Percentiles rank a stretch among this genome's conserved stretches.
Conservation (phyloP, 331 rosid species). For the Malus hybrid region DNA sequence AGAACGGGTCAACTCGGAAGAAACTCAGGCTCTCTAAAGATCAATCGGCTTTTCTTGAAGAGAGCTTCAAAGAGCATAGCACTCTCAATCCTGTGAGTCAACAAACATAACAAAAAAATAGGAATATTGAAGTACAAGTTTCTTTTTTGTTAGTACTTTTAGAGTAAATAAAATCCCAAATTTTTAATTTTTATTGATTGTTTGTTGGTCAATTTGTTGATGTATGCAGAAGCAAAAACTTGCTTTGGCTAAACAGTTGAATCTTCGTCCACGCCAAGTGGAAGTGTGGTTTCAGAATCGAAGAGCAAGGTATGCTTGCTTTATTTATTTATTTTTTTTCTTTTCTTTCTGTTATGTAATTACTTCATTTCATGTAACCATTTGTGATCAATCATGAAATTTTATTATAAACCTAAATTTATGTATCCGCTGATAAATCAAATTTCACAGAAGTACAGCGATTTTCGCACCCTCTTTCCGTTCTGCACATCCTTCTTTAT, state of each 20-base stretch:
- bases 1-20: constrained; percentile 64
- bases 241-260: constrained; percentile 75
- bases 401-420: too few relatives aligned
- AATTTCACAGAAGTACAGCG: too few relatives aligned
- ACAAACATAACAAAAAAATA: too few relatives aligned
- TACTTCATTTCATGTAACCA: neutral
- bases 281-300: constrained; percentile 99
- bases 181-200: neutral
- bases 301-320: constrained; percentile 71
- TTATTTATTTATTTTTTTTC: neutral
- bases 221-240: constrained; percentile 73
- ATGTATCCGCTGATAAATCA: neutral
- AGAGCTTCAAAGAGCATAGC: constrained; percentile 87
- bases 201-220: neutral
- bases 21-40: constrained; percentile 85
- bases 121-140: neutral
- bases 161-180: neutral
- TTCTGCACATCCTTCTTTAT: neutral
- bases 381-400: neutral
- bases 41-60: constrained; percentile 91
- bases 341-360: neutral
- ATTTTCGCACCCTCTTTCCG: too few relatives aligned
- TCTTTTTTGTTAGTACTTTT: neutral
- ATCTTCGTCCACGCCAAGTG: constrained; percentile 94
- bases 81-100: constrained; percentile 83